Evolutionary conservation across 108 stramenopile species (phyloP).

Genomic region (Bacterosira constricta): DNA sequence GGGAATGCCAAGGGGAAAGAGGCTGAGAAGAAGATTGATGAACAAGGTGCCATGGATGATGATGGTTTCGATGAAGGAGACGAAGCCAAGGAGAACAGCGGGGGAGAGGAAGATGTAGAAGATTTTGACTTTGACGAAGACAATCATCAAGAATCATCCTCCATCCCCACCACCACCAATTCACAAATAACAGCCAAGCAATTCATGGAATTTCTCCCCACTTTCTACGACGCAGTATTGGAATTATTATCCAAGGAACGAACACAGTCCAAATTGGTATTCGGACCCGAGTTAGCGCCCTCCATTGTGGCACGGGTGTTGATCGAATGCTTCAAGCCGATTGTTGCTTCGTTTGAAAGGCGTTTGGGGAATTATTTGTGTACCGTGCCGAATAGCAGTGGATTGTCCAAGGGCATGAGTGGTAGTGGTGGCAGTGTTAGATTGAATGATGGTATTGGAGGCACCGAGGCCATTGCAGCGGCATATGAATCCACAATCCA

Average conservation of each 20-base stretch:
- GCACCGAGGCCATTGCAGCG: conserved; percentile 69
- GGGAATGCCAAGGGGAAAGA: conserved; percentile 2
- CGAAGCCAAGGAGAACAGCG: conserved; percentile 1
- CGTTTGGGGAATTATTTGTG: conserved; percentile 63
- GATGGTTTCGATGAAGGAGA: not conserved
- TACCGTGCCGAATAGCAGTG: conserved; percentile 34
- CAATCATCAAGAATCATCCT: not conserved
- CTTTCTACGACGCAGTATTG: conserved; percentile 75
- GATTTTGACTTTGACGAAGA: conserved; percentile 49
- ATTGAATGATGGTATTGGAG: conserved; percentile 30
- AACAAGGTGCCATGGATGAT: not conserved
- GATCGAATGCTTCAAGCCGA: conserved; percentile 74
- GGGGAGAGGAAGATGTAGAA: conserved; percentile 22
- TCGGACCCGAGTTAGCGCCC: conserved; percentile 71
- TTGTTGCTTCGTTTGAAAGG: conserved; percentile 68
- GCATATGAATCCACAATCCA: conserved; percentile 80
- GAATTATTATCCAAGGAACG: conserved; percentile 70
- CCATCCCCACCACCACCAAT: not conserved
- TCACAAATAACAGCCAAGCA: conserved; percentile 14
- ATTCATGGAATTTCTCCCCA: conserved; percentile 75
- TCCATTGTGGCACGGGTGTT: conserved; percentile 67
- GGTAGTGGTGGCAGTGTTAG: conserved; percentile 1
- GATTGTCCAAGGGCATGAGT: conserved; percentile 8
- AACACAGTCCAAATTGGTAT: conserved; percentile 65
- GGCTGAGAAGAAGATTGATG: not conserved